Evolutionary conservation across 352 stramenopile species (phyloP).

Genomic region (Globisporangium rhizosaccharum): DNA sequence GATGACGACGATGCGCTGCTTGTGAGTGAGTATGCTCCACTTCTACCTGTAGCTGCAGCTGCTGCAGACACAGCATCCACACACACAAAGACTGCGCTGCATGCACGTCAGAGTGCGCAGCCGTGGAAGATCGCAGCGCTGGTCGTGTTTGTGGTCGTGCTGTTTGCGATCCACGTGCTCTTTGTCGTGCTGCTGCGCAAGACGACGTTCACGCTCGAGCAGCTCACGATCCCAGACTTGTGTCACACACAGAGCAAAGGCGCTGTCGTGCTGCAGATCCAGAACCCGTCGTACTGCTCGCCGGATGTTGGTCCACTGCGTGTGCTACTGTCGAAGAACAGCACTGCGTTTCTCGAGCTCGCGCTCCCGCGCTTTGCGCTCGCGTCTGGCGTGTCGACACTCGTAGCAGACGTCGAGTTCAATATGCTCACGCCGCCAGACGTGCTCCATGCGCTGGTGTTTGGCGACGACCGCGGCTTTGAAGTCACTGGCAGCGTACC

Average conservation of each 20-base stretch:
- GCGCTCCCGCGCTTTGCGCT: slow-evolving; percentile 52
- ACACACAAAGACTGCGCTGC: not conserved
- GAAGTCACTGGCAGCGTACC: slow-evolving; percentile 40
- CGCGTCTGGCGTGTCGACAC: slow-evolving; percentile 34
- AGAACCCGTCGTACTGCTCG: slow-evolving; percentile 77
- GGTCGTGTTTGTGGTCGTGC: slow-evolving; percentile 14
- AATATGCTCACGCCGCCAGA: slow-evolving; percentile 40
- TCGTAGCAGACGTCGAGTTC: slow-evolving; percentile 43
- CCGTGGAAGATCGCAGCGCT: slow-evolving; percentile 18
- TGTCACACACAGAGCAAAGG: slow-evolving; percentile 51
- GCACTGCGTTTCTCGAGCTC: slow-evolving; percentile 39
- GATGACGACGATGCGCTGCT: not conserved
- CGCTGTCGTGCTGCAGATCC: slow-evolving; percentile 46
- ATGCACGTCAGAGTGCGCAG: not conserved
- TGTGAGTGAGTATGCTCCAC: not conserved
- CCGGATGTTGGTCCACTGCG: slow-evolving; percentile 50
- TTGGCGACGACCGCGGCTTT: slow-evolving; percentile 34
- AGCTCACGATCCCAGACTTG: slow-evolving; percentile 64
- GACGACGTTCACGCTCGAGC: slow-evolving; percentile 45
- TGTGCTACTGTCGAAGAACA: slow-evolving; percentile 52
- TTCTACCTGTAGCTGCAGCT: not conserved
- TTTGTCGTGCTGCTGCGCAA: slow-evolving; percentile 63
- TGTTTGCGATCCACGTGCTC: slow-evolving; percentile 51
- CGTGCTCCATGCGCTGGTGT: slow-evolving; percentile 45
- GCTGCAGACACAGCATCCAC: not conserved